Conservation (phyloP, 2,329 filamentous ascomycete genomes). For the Pseudocercospora crystallina region DNA sequence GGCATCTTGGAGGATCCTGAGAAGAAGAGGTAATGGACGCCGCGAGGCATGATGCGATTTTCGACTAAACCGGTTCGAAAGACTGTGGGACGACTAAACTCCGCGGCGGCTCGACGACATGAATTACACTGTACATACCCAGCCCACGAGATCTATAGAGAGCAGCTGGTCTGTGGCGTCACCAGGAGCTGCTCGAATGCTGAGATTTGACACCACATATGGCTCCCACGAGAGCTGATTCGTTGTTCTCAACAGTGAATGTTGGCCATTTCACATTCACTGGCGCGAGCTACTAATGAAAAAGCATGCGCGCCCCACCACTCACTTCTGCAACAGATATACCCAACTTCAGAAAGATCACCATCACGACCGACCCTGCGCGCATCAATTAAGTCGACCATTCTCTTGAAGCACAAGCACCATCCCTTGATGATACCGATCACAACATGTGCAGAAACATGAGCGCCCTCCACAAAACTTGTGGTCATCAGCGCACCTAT, state of each 20-base stretch:
- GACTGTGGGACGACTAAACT: background rate
- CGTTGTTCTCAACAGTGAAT: background rate
- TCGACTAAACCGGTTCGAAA: background rate
- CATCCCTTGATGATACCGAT: background rate
- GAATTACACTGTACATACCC: constrained; percentile 16
- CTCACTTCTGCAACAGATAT: background rate
- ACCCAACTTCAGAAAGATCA: background rate
- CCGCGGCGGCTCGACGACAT: background rate
- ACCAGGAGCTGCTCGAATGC: background rate
- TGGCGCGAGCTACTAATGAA: background rate
- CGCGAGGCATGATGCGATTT: background rate
- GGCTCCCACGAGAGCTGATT: background rate
- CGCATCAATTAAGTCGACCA: background rate
- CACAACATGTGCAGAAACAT: constrained; percentile 22
- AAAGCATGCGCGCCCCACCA: background rate
- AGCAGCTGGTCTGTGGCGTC: constrained; percentile 16
- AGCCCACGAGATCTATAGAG: constrained; percentile 11
- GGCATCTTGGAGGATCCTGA: constrained; percentile 83
- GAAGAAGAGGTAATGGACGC: constrained; percentile 22
- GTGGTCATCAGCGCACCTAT: constrained; percentile 17
- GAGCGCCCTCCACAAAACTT: constrained; percentile 17
- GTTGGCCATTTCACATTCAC: background rate
- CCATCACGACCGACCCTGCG: background rate
- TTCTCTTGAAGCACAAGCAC: background rate
- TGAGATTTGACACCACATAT: background rate